A percentile compares a stretch with the other conserved stretches of the same genome.
Conservation (phyloP, 176 grass and related monocot genomes). For the Aegilops tauschii region DNA sequence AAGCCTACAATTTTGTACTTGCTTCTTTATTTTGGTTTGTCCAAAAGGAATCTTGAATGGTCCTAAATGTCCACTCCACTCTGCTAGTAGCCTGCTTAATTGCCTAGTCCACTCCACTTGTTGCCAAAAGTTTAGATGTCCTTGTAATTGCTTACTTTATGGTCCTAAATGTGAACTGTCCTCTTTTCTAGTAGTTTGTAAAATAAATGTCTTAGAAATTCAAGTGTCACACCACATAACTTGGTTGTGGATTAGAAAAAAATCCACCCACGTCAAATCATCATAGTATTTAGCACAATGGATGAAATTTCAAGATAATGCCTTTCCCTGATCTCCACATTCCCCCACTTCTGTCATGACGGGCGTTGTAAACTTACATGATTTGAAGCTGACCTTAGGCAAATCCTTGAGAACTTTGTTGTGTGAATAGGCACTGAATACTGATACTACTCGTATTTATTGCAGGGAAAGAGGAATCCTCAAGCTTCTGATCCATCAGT, state of each 20-base stretch:
- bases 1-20: background rate
- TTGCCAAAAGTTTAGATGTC: background rate
- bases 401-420: constrained; percentile 8
- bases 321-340: background rate
- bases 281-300: constrained; percentile 11
- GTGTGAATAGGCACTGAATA: background rate
- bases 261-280: background rate
- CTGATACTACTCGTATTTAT: constrained; percentile 17
- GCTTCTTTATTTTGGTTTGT: constrained; percentile 1
- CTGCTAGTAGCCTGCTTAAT: background rate
- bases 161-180: background rate
- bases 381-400: background rate
- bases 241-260: background rate
- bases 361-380: background rate
- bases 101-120: constrained; percentile 3
- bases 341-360: background rate
- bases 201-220: background rate
- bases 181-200: background rate
- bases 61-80: background rate
- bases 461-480: constrained; percentile 85
- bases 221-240: background rate
- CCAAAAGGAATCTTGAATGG: background rate
- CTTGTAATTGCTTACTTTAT: constrained; percentile 1
- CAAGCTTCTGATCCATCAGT: constrained; percentile 61
- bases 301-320: constrained; percentile 11